phyloP scores from a whole-genome alignment of 768 basidiomycete genomes.

The Piloderma croceum region DNA sequence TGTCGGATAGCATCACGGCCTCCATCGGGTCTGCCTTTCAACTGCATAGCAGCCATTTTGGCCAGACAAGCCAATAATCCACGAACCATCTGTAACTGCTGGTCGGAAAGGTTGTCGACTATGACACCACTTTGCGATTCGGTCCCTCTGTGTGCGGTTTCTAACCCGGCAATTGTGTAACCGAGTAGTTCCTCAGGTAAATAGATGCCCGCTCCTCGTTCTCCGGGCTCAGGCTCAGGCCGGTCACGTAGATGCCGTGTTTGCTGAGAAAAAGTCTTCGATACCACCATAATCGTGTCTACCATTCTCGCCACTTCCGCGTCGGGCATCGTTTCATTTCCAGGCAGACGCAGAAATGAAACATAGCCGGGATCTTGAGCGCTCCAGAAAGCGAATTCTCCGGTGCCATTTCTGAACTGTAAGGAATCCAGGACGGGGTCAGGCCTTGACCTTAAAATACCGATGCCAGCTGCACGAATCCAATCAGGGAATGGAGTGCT shows the following conservation, averaged over 20 bases:
- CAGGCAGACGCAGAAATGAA: conserved; percentile 42
- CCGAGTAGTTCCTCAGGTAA: conserved; percentile 88
- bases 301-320: conserved; percentile 74
- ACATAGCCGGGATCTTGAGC: conserved; percentile 73
- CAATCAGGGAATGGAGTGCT: conserved; percentile 73
- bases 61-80: conserved; percentile 68
- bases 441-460: conserved; percentile 78
- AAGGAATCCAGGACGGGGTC: conserved; percentile 66
- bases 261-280: conserved; percentile 79
- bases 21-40: conserved; percentile 66
- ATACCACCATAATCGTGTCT: conserved; percentile 75
- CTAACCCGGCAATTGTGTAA: conserved; percentile 80
- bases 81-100: conserved; percentile 71
- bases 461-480: conserved; percentile 86
- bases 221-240: conserved; percentile 61
- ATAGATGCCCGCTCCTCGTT: conserved; percentile 82
- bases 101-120: conserved; percentile 74
- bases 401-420: conserved; percentile 75
- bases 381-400: conserved; percentile 86
- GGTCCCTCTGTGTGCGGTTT: conserved; percentile 72
- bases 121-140: conserved; percentile 44
- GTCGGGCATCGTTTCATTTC: conserved; percentile 41
- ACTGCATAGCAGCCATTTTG: conserved; percentile 60
- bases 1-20: conserved; percentile 74
- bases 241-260: conserved; percentile 77